Evolutionary conservation across 805 yeast species (phyloP).

Genomic region (Pichia paraexigua): DNA sequence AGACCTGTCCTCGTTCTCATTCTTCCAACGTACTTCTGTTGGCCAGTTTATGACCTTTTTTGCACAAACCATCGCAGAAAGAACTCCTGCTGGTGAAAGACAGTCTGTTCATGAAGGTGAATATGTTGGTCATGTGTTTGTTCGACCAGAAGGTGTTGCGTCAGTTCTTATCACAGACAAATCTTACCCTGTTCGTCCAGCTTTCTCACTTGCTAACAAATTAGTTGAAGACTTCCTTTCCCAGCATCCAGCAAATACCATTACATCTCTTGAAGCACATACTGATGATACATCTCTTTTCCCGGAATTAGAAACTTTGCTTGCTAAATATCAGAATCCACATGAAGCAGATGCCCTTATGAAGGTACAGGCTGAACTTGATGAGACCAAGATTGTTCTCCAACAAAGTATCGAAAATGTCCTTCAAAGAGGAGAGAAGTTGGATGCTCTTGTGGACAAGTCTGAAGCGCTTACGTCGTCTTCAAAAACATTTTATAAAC

Average conservation of each 20-base stretch:
- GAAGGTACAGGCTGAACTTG: constrained; percentile 96
- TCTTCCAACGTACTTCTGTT: constrained; percentile 69
- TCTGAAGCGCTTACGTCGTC: constrained; percentile 85
- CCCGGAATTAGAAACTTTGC: constrained; percentile 48
- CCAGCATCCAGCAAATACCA: constrained; percentile 54
- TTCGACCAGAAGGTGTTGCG: constrained; percentile 82
- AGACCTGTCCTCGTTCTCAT: constrained; percentile 80
- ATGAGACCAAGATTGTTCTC: constrained; percentile 92
- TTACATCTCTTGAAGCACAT: constrained; percentile 16
- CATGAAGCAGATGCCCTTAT: constrained; percentile 92
- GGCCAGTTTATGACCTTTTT: constrained; percentile 94
- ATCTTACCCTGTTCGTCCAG: constrained; percentile 96
- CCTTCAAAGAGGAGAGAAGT: constrained; percentile 90
- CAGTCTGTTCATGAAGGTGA: constrained; percentile 89
- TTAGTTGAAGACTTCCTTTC: constrained; percentile 83
- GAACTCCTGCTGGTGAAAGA: constrained; percentile 85
- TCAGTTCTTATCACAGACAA: constrained; percentile 90
- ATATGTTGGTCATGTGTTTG: constrained; percentile 87
- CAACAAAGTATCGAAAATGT: constrained; percentile 95
- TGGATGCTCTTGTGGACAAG: constrained; percentile 90
- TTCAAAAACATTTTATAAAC: constrained; percentile 91
- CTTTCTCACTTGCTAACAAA: constrained; percentile 86
- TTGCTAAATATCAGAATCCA: constrained; percentile 90
- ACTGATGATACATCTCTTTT: constrained; percentile 52
- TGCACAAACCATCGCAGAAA: constrained; percentile 78